Conservation (phyloP, 2,329 filamentous ascomycete species). For the Aspergillus oerlinghausenensis region DNA sequence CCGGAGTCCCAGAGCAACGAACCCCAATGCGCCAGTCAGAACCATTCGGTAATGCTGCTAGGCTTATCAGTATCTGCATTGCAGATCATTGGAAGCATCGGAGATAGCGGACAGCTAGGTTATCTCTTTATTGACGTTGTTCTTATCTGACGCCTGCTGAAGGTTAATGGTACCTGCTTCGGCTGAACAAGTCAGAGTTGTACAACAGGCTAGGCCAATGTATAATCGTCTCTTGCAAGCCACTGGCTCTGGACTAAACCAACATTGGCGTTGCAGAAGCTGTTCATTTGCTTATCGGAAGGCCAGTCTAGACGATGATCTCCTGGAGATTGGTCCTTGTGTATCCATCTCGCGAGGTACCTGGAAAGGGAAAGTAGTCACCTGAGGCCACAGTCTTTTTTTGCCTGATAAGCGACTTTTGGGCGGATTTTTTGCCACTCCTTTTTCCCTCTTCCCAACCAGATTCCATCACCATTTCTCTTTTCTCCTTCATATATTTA, state of each 20-base stretch:
- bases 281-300: neutral
- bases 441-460: neutral
- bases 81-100: neutral
- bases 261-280: neutral
- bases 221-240: neutral
- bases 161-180: neutral
- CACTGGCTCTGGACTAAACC: neutral
- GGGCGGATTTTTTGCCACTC: slow-evolving; percentile 1
- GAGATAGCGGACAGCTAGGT: neutral
- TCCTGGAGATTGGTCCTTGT: neutral
- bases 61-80: neutral
- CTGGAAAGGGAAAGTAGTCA: slow-evolving; percentile 1
- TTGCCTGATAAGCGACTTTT: slow-evolving; percentile 1
- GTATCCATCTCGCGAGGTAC: neutral
- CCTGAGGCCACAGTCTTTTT: slow-evolving; percentile 1
- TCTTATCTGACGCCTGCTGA: neutral
- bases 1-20: neutral
- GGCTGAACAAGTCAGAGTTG: neutral
- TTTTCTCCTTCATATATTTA: neutral
- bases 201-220: neutral
- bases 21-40: neutral
- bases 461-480: neutral
- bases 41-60: neutral
- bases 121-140: neutral
- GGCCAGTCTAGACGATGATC: neutral